A percentile compares a stretch with the other conserved stretches of the same genome.
phyloP scores from a whole-genome alignment of 345 rosid genomes.

The Eucalyptus sideroxylon region DNA sequence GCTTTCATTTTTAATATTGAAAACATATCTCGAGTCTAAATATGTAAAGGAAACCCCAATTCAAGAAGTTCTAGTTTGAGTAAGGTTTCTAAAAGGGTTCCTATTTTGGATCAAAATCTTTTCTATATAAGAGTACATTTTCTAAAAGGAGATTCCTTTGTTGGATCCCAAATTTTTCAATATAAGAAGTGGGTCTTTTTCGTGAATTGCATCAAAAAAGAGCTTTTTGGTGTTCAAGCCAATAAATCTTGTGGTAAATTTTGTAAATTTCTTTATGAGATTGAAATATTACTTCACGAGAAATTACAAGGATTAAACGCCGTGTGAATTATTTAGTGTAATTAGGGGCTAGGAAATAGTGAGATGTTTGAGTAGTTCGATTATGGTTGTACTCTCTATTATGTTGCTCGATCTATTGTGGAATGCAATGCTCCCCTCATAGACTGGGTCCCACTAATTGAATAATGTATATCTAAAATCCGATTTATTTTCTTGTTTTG shows the following conservation, averaged over 20 bases:
- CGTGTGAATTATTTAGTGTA: background rate
- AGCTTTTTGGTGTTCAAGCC: background rate
- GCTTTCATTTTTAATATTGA: background rate
- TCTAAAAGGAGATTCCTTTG: background rate
- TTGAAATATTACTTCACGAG: no score
- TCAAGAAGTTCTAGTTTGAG: background rate
- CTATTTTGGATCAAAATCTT: background rate
- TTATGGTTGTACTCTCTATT: background rate
- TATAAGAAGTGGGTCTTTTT: background rate
- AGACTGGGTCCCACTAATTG: background rate
- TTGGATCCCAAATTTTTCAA: background rate
- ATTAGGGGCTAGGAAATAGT: background rate
- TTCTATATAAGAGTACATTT: background rate
- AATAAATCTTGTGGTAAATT: background rate
- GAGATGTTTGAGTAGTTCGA: background rate
- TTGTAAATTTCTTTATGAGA: background rate
- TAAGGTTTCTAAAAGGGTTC: background rate
- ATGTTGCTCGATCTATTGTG: background rate
- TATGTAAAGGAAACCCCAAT: no score
- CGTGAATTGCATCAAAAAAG: background rate
- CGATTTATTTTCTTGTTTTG: no score
- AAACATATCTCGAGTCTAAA: no score
- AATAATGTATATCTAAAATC: no score
- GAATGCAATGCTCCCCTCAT: background rate
- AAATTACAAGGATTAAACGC: no score